Base-by-base conservation (phyloP, 2,329 filamentous ascomycete species). In the Alternaria arbusti region DNA sequence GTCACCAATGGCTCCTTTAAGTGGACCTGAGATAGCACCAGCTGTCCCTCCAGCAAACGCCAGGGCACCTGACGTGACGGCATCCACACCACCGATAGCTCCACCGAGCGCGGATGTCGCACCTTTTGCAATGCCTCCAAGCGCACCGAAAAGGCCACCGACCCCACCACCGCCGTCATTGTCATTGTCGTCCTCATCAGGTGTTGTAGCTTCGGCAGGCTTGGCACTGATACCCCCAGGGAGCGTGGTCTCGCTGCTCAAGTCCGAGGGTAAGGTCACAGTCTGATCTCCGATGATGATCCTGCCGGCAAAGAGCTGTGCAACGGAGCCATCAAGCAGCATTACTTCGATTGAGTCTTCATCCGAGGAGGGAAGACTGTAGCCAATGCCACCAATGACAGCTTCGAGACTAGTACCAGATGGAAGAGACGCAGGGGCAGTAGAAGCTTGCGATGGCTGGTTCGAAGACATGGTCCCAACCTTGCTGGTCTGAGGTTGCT, bases 331-430 rank as follows among this genome's bases (percentile, higher is more conserved):
- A 36, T 65, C 63, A 11, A 32, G 12, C 25, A 70, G 54, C 26
- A 69, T 51, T 23, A 70, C 64, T 15, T 61, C 44, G 15, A 63
- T 54, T 17, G 68, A 46, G 4, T 54, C 60, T 47, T 69, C 51
- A 44, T 54, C 54, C 6, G 63, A 36, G 2, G 57, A 56, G 17
- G 68, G 66, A 17, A 70, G 66, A 30, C 63, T 58, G 44, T 69
- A 70, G 4, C 36, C 20, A 11, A 59, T 30, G 10, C 57, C 61
- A 13, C 61, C 66, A n/a, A 70, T 67, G 12, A 64, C 20, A 3
- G 52, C 61, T 54, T 69, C 68, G 46, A 66, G 20, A 8, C 20
- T 28, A 22, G 15, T 7, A 17, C 4, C 55, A 25, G 45, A 36
- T 26, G 55, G 28, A 15, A 57, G 22, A 8, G 30, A 5, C 13